Conservation (phyloP, 352 stramenopile genomes). For the Pythium pyrilobum region DNA sequence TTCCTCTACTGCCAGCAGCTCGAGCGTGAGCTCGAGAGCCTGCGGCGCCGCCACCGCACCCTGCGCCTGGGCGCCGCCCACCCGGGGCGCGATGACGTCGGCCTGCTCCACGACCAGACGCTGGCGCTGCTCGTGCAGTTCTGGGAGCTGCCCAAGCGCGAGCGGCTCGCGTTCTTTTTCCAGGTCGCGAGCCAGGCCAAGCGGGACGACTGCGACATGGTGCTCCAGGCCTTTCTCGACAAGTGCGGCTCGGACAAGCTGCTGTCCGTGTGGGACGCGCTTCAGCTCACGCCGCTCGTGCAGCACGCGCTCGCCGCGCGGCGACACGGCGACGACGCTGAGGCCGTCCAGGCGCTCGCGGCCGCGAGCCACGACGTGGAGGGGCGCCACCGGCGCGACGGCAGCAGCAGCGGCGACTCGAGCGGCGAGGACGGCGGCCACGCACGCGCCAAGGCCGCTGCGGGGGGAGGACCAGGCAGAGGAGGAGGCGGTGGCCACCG, state of each 20-base stretch:
- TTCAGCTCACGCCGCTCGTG: slow-evolving; percentile 45
- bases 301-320: slow-evolving; percentile 27
- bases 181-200: slow-evolving; percentile 59
- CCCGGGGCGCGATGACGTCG: slow-evolving; percentile 38
- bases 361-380: slow-evolving; percentile 4
- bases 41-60: too few species aligned
- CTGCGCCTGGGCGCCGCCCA: too few species aligned
- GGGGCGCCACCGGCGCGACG: neutral
- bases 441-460: neutral
- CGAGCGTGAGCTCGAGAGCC: slow-evolving; percentile 43
- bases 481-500: neutral
- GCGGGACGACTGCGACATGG: slow-evolving; percentile 37
- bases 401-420: neutral
- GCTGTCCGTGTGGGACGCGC: slow-evolving; percentile 39
- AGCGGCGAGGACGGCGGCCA: slow-evolving; percentile 1
- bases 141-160: slow-evolving; percentile 48
- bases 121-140: slow-evolving; percentile 61
- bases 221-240: slow-evolving; percentile 45
- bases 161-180: slow-evolving; percentile 62
- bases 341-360: neutral
- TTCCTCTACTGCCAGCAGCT: slow-evolving; percentile 64
- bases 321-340: slow-evolving; percentile 12
- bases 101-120: slow-evolving; percentile 50
- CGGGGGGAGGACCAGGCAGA: neutral
- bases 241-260: slow-evolving; percentile 42